phyloP scores from a whole-genome alignment of 2,329 filamentous ascomycete genomes.

The Clarireedia monteithiana region DNA sequence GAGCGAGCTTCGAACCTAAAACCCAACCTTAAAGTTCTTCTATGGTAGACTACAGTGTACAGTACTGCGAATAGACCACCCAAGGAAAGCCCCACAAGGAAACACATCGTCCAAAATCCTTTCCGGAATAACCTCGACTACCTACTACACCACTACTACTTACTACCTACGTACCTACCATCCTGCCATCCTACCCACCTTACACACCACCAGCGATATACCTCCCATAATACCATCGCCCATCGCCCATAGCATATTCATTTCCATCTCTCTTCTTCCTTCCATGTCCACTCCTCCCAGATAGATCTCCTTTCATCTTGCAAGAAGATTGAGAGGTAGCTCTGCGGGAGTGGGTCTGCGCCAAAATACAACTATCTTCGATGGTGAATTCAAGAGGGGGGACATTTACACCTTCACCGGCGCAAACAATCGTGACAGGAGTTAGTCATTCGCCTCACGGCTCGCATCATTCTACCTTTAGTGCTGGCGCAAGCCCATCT shows the following conservation, averaged over 20 bases:
- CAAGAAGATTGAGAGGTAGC: conserved; percentile 28
- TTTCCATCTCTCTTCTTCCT: conserved; percentile 1
- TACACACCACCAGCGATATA: neutral
- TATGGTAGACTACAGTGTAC: neutral
- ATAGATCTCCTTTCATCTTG: conserved; percentile 29
- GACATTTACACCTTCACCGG: conserved; percentile 31
- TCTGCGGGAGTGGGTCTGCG: conserved; percentile 29
- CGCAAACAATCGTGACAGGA: conserved; percentile 30
- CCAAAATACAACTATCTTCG: conserved; percentile 29
- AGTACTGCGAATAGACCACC: neutral
- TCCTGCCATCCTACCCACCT: neutral
- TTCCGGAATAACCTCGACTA: neutral
- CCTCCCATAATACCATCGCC: conserved; percentile 1
- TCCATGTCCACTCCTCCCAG: conserved; percentile 26
- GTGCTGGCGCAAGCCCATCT: conserved; percentile 30
- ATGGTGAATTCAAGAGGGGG: conserved; percentile 32
- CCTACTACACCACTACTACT: neutral
- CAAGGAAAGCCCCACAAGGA: neutral
- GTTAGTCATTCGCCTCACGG: conserved; percentile 31
- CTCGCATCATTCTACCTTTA: conserved; percentile 39
- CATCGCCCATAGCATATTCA: conserved; percentile 1
- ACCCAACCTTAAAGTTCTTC: too few species aligned
- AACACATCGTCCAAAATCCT: neutral
- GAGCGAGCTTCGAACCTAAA: too few species aligned
- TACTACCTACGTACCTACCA: neutral